A percentile compares a stretch with the other conserved stretches of the same genome.
phyloP scores from a whole-genome alignment of 805 yeast genomes.

The Candida coquimbonensis region DNA sequence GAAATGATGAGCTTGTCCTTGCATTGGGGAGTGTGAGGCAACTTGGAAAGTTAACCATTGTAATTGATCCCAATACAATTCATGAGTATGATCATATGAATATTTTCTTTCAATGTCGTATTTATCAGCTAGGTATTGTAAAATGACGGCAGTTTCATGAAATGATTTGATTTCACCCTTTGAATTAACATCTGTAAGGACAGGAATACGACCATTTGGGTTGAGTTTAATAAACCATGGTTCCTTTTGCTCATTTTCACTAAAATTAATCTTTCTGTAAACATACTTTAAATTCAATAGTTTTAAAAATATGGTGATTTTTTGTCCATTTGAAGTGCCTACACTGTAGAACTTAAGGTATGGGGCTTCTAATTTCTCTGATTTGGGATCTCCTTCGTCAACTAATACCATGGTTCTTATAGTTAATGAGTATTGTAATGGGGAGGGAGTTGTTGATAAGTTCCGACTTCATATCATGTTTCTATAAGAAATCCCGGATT shows the following conservation, averaged over 20 bases:
- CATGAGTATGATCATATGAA: constrained; percentile 28
- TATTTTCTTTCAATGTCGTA: constrained; percentile 45
- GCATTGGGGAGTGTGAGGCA: constrained; percentile 51
- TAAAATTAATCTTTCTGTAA: constrained; percentile 33
- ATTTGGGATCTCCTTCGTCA: constrained; percentile 13
- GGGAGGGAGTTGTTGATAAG: no score
- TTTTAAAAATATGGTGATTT: constrained; percentile 29
- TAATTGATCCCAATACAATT: constrained; percentile 40
- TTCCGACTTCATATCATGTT: no score
- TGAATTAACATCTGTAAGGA: constrained; percentile 29
- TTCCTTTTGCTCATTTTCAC: constrained; percentile 39
- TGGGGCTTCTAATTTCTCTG: constrained; percentile 10
- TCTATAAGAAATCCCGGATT: no score
- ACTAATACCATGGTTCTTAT: neutral
- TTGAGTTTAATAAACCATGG: constrained; percentile 47
- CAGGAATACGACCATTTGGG: constrained; percentile 58
- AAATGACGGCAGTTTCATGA: constrained; percentile 52
- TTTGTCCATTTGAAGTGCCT: constrained; percentile 33
- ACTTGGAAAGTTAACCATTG: constrained; percentile 49
- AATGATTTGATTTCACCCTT: constrained; percentile 36
- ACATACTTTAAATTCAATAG: constrained; percentile 25
- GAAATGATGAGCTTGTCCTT: constrained; percentile 43
- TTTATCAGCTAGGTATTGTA: constrained; percentile 48
- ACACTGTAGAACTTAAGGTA: constrained; percentile 34
- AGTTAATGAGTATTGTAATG: neutral